Percentiles rank a stretch among this genome's conserved stretches.
Evolutionary conservation across 768 basidiomycete species (phyloP).

Genomic region (Fibroporia radiculosa): DNA sequence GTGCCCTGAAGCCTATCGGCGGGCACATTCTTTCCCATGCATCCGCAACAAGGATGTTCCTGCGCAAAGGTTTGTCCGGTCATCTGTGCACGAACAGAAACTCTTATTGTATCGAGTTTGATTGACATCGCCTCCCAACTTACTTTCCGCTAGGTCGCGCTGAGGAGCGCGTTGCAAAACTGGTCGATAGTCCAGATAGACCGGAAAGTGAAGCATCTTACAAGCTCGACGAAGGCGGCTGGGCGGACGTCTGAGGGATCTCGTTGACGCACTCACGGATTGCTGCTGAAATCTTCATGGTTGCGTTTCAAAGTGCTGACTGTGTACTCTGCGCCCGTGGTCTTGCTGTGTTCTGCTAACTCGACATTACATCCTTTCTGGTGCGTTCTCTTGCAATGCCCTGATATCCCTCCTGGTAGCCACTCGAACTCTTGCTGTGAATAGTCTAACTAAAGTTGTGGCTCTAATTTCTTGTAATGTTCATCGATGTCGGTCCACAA

Average conservation of each 20-base stretch:
- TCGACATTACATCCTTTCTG: too few species aligned
- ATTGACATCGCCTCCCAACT: neutral
- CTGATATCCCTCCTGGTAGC: too few species aligned
- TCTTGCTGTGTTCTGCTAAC: too few species aligned
- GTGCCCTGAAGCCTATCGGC: conserved; percentile 85
- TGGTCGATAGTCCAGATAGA: conserved; percentile 83
- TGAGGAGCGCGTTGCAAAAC: conserved; percentile 84
- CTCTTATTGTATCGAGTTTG: neutral
- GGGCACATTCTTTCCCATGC: conserved; percentile 85
- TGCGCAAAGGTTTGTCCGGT: conserved; percentile 64
- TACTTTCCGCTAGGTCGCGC: conserved; percentile 59
- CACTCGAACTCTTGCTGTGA: too few species aligned
- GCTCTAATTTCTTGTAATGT: too few species aligned
- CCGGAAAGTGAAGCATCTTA: conserved; percentile 90
- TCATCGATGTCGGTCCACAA: too few species aligned
- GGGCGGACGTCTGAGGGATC: conserved; percentile 63
- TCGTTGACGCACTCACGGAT: too few species aligned
- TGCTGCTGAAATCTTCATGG: too few species aligned
- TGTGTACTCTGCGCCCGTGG: too few species aligned
- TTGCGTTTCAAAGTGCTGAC: too few species aligned
- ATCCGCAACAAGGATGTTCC: conserved; percentile 79
- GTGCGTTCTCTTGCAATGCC: too few species aligned
- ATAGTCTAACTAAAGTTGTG: too few species aligned
- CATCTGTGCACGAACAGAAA: neutral
- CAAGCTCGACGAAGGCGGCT: conserved; percentile 86